phyloP scores from a whole-genome alignment of 306 rosid species.

The Casuarina glauca region DNA sequence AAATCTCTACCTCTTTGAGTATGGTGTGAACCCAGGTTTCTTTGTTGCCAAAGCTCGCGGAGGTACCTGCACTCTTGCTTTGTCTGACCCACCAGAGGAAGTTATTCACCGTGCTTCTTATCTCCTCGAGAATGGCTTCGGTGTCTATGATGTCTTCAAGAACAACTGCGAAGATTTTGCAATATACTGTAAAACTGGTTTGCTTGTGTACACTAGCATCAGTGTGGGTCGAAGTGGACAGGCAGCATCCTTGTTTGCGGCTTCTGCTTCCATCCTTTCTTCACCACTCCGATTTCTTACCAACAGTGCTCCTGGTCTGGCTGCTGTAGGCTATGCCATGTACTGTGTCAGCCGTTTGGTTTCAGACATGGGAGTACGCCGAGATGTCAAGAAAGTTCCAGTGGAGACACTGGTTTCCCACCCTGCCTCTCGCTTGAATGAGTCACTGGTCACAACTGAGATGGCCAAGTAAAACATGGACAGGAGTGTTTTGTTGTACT shows the following conservation, averaged over 20 bases:
- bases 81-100: no score
- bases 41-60: no score
- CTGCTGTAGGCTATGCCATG: constrained; percentile 41
- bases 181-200: constrained; percentile 80
- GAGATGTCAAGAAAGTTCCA: constrained; percentile 51
- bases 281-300: constrained; percentile 40
- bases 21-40: no score
- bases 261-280: constrained; percentile 36
- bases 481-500: background rate
- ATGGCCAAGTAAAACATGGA: background rate
- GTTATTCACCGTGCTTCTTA: no score
- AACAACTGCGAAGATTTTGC: no score
- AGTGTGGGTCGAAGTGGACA: constrained; percentile 66
- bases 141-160: no score
- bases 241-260: constrained; percentile 52
- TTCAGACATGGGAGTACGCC: constrained; percentile 58
- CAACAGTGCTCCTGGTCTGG: constrained; percentile 29
- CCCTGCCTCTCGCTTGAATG: constrained; percentile 17
- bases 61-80: no score
- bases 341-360: constrained; percentile 45
- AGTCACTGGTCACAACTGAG: constrained; percentile 28
- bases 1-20: no score
- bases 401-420: constrained; percentile 52
- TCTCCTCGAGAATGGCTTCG: no score
- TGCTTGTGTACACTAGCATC: constrained; percentile 38